A percentile compares a stretch with the other conserved stretches of the same genome.
Evolutionary conservation across 345 rosid species (phyloP).

Genomic region (Limnanthes douglasii): DNA sequence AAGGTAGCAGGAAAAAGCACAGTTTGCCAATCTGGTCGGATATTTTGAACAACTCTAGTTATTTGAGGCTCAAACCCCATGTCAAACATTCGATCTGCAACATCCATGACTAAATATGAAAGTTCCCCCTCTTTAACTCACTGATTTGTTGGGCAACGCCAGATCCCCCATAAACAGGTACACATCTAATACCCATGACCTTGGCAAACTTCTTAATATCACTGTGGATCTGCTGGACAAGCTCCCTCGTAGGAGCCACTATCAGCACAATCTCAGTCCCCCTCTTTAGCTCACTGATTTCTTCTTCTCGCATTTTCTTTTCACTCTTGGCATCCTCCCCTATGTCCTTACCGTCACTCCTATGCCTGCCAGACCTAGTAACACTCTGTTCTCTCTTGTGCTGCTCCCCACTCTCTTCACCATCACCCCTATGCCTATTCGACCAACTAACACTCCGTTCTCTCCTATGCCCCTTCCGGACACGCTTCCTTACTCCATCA

Average conservation of each 20-base stretch:
- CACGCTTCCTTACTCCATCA: too few species aligned
- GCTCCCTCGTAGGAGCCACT: conserved; percentile 99
- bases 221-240: conserved; percentile 92
- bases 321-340: too few species aligned
- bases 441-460: too few species aligned
- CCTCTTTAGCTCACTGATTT: too few species aligned
- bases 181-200: conserved; percentile 65
- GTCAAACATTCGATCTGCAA: conserved; percentile 98
- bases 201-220: conserved; percentile 78
- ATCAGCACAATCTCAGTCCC: conserved; percentile 83
- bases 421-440: too few species aligned
- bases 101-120: conserved; percentile 88
- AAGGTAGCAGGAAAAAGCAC: conserved; percentile 93
- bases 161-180: conserved; percentile 93
- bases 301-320: too few species aligned
- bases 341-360: too few species aligned
- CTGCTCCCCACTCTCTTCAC: too few species aligned
- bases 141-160: conserved; percentile 99
- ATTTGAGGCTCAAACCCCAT: conserved; percentile 98
- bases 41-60: conserved; percentile 84
- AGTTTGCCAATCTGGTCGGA: conserved; percentile 89
- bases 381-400: too few species aligned
- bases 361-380: too few species aligned
- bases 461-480: too few species aligned
- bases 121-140: conserved; percentile 82